Base-by-base conservation (phyloP, 768 basidiomycete genomes). In the Leccinum boreale region DNA sequence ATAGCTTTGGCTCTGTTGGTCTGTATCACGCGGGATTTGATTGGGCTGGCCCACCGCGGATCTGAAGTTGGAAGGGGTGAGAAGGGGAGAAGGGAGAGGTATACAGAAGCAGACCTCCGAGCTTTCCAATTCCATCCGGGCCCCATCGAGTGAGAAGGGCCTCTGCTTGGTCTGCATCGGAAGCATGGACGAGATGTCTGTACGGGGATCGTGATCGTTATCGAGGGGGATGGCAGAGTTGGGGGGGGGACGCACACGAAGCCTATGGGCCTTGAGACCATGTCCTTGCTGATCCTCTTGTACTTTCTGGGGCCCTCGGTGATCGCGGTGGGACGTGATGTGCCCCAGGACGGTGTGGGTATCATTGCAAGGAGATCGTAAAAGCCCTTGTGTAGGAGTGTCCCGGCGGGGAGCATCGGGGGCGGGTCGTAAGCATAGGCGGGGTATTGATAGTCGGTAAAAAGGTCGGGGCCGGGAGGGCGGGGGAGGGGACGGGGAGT, bases 151-250 rank as follows among this genome's bases (percentile, higher is more conserved):
- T 86, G 50, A 95, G 85, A 58, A 95, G 79, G 24, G 89, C 92
- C 71, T 91, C 90, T 33, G 90, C 84, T 70, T 95, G 90, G 74
- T 90, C 90, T 12, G 88, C 90, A 74, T 94, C 90, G 57, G 90
- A 93, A 29, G 94, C 92, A 75, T 95, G 93, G 10, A 94, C 86
- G 61, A 93, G 80, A 76, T 96, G 93, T 53, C 92, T 94, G 68
- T 52, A 63, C 49, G 57, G 60, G 58, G 60, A 55, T 66, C 62
- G 70, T 57, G 44, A 54, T 50, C 62, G n/a, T 42, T 10, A 52
- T 59, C 55, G 59, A 55, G 59, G 53, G 60, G 56, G 60, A 50
- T 23, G 59, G 56, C 51, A 29, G 56, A 29, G 56, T 51, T 39
- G 50, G 26, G 39, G 54, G 39, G 54, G 57, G 63, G 36, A 84